phyloP scores from a whole-genome alignment of 2,329 filamentous ascomycete species.

The Thermothelomyces thermophilus region DNA sequence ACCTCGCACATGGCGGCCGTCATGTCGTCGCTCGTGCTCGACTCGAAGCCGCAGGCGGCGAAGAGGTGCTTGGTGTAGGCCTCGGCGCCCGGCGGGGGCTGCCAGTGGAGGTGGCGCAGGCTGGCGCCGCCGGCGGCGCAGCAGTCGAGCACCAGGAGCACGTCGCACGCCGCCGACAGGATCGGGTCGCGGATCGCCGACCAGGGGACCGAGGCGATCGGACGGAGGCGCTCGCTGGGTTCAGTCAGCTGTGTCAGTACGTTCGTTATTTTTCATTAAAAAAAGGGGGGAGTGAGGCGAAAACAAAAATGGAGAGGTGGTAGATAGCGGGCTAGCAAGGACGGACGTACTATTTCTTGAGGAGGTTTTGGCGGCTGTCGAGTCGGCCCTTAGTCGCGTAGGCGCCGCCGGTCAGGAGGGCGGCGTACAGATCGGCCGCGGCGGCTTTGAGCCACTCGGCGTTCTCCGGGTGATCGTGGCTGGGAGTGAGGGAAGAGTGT shows the following conservation, averaged over 20 bases:
- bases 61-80: constrained; percentile 26
- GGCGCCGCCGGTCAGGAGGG: constrained; percentile 17
- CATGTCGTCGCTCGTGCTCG: constrained; percentile 25
- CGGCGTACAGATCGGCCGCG: constrained; percentile 25
- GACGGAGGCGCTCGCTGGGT: constrained; percentile 24
- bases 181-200: constrained; percentile 19
- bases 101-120: constrained; percentile 22
- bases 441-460: constrained; percentile 22
- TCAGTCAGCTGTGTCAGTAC: neutral
- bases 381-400: constrained; percentile 12
- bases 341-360: constrained; percentile 25
- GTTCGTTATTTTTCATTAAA: too few relatives aligned
- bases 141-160: constrained; percentile 26
- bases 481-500: neutral
- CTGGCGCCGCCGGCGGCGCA: constrained; percentile 25
- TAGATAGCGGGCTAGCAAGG: too few relatives aligned
- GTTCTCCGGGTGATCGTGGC: constrained; percentile 25
- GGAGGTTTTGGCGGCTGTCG: constrained; percentile 16
- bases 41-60: constrained; percentile 26
- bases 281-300: too few relatives aligned
- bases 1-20: constrained; percentile 25
- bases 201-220: constrained; percentile 23
- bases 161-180: constrained; percentile 21
- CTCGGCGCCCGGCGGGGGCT: constrained; percentile 17
- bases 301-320: too few relatives aligned